Conservation (phyloP, 2,329 filamentous ascomycete genomes). For the Magnaporthiopsis rhizophila region DNA sequence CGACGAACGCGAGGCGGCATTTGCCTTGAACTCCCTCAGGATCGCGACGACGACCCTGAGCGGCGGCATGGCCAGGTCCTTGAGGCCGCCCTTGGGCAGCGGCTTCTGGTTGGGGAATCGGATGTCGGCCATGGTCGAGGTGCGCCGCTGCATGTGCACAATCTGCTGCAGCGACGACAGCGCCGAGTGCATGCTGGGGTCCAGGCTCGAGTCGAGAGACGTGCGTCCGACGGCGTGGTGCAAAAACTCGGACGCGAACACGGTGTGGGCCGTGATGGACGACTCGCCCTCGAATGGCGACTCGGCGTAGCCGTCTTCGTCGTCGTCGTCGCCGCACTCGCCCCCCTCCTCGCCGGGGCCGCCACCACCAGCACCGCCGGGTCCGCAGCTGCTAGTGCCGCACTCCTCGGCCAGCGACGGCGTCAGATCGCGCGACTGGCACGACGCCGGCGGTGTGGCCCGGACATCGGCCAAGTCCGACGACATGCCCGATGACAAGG, state of each 20-base stretch:
- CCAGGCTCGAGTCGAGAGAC: constrained; percentile 31
- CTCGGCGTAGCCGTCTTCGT: constrained; percentile 29
- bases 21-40: constrained; percentile 40
- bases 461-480: background rate
- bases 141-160: constrained; percentile 40
- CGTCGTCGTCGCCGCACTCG: constrained; percentile 11
- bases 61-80: constrained; percentile 48
- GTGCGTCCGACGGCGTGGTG: constrained; percentile 43
- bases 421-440: background rate
- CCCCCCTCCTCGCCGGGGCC: background rate
- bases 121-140: constrained; percentile 29
- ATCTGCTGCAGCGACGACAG: constrained; percentile 44
- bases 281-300: constrained; percentile 39
- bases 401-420: background rate
- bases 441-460: background rate
- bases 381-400: background rate
- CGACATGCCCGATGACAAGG: background rate
- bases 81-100: constrained; percentile 35
- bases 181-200: constrained; percentile 44
- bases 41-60: constrained; percentile 40
- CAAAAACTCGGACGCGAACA: constrained; percentile 46
- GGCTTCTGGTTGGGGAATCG: constrained; percentile 38
- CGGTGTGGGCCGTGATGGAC: constrained; percentile 40
- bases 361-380: too few species aligned
- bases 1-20: constrained; percentile 5